Percentiles rank a stretch among this genome's conserved stretches.
phyloP scores from a whole-genome alignment of 1,284 basidiomycete genomes.

The Phylloboletellus chloephorus region DNA sequence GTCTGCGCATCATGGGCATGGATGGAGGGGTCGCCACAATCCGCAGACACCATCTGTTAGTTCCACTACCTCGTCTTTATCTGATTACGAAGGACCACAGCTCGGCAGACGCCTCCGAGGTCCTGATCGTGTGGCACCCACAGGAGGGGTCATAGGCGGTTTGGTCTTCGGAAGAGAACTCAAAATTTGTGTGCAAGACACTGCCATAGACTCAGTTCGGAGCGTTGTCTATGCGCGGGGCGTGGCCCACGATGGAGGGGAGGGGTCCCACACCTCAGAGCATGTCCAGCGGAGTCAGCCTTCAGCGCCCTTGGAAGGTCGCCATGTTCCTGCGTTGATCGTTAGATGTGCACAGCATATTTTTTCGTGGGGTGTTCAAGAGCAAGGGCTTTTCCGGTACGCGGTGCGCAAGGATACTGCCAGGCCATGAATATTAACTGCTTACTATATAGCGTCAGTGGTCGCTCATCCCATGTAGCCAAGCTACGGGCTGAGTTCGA shows the following conservation, averaged over 20 bases:
- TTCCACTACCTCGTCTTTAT: slow-evolving; percentile 47
- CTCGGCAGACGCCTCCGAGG: slow-evolving; percentile 54
- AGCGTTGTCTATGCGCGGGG: slow-evolving; percentile 17
- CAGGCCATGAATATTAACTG: slow-evolving; percentile 9
- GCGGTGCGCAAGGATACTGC: slow-evolving; percentile 19
- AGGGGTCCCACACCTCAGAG: slow-evolving; percentile 12
- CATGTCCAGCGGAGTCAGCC: slow-evolving; percentile 23
- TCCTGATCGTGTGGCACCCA: slow-evolving; percentile 38
- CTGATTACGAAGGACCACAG: slow-evolving; percentile 53
- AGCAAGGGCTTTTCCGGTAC: slow-evolving; percentile 80
- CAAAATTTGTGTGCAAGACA: slow-evolving; percentile 53
- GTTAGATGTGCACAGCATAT: slow-evolving; percentile 78
- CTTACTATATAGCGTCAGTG: slow-evolving; percentile 52
- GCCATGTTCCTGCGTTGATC: slow-evolving; percentile 66
- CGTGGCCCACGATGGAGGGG: slow-evolving; percentile 18
- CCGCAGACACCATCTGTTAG: slow-evolving; percentile 54
- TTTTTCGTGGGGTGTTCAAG: slow-evolving; percentile 71
- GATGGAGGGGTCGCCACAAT: slow-evolving; percentile 43
- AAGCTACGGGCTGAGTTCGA: slow-evolving; percentile 80
- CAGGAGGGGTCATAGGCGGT: slow-evolving; percentile 37
- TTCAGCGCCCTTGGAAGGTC: slow-evolving; percentile 43
- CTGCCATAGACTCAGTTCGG: slow-evolving; percentile 39
- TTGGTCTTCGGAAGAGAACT: slow-evolving; percentile 64
- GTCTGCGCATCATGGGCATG: slow-evolving; percentile 8
- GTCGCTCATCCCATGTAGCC: slow-evolving; percentile 68